Evolutionary conservation across 1,139 yeast genomes (phyloP).

Genomic region (Yamadazyma trypodendri): DNA sequence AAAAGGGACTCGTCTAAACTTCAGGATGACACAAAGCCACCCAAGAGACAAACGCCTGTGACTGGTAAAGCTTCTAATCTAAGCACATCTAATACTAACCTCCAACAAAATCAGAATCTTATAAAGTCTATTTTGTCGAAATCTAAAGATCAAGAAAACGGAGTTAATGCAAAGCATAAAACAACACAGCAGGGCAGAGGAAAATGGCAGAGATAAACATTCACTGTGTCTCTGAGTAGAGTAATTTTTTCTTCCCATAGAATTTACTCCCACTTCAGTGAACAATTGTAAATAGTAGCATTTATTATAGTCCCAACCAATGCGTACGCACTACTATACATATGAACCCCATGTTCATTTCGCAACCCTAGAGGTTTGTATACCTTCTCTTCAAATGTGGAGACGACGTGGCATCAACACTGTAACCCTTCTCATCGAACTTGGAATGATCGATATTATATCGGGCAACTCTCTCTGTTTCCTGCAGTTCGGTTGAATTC

Average conservation of each 20-base stretch:
- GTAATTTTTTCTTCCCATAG: too few species aligned
- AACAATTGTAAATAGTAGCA: not conserved
- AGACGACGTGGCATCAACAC: slow-evolving; percentile 33
- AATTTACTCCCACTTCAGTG: too few species aligned
- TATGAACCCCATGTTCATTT: not conserved
- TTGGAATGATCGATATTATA: slow-evolving; percentile 12
- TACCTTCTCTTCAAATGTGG: slow-evolving; percentile 36
- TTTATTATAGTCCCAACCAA: not conserved
- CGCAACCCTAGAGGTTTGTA: slow-evolving; percentile 4
- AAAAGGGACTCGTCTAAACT: not conserved
- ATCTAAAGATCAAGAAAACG: not conserved
- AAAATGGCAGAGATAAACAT: too few species aligned
- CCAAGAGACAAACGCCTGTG: not conserved
- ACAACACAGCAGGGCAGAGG: not conserved
- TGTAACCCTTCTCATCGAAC: slow-evolving; percentile 27
- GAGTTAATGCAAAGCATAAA: not conserved
- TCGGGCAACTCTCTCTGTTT: not conserved
- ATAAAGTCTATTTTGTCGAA: not conserved
- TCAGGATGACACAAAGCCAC: not conserved
- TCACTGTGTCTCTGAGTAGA: too few species aligned
- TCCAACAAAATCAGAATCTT: not conserved
- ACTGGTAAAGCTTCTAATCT: not conserved
- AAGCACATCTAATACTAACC: not conserved
- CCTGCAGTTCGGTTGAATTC: not conserved
- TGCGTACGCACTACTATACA: not conserved